A percentile compares a stretch with the other conserved stretches of the same genome.
These are phyloP conservation scores for Penicillium sp. DNA, from an alignment of 2,329 filamentous ascomycete species.

Conservation along the genomic window DNA sequence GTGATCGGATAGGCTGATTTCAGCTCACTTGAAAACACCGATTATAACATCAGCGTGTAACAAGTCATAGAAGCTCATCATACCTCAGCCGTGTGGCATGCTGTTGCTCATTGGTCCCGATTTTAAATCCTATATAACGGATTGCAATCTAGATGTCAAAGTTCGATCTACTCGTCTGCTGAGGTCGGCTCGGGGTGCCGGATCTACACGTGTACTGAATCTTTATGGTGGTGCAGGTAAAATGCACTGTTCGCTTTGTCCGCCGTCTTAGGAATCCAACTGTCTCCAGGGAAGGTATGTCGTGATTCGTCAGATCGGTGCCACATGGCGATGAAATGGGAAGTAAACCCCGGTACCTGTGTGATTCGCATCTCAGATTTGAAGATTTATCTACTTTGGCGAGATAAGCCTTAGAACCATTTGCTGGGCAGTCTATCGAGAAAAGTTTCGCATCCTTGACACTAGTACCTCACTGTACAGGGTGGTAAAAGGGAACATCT, in stretches of 20 bases:
- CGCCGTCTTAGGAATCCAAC: slow-evolving; percentile 13
- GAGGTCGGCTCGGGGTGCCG: slow-evolving; percentile 21
- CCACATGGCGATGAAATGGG: slow-evolving; percentile 13
- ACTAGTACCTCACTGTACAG: slow-evolving; percentile 1
- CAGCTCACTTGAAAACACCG: slow-evolving; percentile 7
- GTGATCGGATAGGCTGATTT: slow-evolving; percentile 16
- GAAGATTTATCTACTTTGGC: slow-evolving; percentile 26
- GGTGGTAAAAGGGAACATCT: no score
- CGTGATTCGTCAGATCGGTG: not conserved
- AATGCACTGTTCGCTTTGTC: slow-evolving; percentile 24
- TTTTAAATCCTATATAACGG: slow-evolving; percentile 31
- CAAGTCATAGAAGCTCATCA: slow-evolving; percentile 25
- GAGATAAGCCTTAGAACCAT: no score
- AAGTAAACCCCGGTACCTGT: slow-evolving; percentile 6
- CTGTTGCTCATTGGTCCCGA: slow-evolving; percentile 25
- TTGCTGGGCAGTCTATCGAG: no score
- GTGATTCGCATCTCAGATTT: slow-evolving; percentile 23
- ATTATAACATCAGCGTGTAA: slow-evolving; percentile 15
- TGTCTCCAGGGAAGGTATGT: slow-evolving; percentile 7
- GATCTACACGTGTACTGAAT: slow-evolving; percentile 21
- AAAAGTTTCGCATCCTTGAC: slow-evolving; percentile 35
- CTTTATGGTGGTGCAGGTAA: slow-evolving; percentile 29
- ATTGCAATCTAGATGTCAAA: slow-evolving; percentile 26
- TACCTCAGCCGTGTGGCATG: slow-evolving; percentile 24
- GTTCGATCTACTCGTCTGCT: slow-evolving; percentile 27